Conservation (phyloP, 805 yeast species). For the Schwanniomyces vanrijiae region DNA sequence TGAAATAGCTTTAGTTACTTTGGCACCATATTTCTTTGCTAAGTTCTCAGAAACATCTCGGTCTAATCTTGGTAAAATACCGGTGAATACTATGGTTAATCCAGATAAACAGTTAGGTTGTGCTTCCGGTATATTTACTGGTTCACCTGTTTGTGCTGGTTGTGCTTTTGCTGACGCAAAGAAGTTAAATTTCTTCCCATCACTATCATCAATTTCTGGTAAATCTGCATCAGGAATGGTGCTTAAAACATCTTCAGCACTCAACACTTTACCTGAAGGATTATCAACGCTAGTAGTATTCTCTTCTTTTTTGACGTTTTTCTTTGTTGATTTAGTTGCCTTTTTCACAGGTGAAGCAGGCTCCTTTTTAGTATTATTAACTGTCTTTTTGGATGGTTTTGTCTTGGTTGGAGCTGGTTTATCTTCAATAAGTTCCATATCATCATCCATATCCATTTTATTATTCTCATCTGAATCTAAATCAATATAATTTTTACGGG, state of each 20-base stretch:
- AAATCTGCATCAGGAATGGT: constrained; percentile 75
- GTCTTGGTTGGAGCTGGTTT: constrained; percentile 26
- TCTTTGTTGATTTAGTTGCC: constrained; percentile 1
- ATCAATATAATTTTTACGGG: constrained; percentile 1
- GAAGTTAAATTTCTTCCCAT: constrained; percentile 57
- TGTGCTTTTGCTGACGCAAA: constrained; percentile 32
- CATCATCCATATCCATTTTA: constrained; percentile 18
- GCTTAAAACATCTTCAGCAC: constrained; percentile 58
- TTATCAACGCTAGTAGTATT: constrained; percentile 5
- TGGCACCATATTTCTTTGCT: constrained; percentile 88
- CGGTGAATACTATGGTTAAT: constrained; percentile 90
- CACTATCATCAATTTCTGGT: constrained; percentile 51
- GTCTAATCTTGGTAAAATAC: constrained; percentile 76
- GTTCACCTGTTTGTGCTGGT: constrained; percentile 26
- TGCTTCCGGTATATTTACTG: constrained; percentile 71
- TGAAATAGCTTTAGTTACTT: constrained; percentile 82
- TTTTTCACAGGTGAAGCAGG: constrained; percentile 5
- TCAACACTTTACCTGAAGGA: constrained; percentile 14
- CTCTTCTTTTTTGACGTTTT: constrained; percentile 5
- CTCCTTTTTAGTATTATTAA: constrained; percentile 5
- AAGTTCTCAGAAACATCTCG: constrained; percentile 72
- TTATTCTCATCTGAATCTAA: constrained; percentile 1
- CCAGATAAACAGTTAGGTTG: constrained; percentile 85
- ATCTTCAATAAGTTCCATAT: constrained; percentile 21
- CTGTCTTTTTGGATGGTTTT: not conserved